Conservation (phyloP, 2,329 filamentous ascomycete genomes). For the Coniochaeta sp. region DNA sequence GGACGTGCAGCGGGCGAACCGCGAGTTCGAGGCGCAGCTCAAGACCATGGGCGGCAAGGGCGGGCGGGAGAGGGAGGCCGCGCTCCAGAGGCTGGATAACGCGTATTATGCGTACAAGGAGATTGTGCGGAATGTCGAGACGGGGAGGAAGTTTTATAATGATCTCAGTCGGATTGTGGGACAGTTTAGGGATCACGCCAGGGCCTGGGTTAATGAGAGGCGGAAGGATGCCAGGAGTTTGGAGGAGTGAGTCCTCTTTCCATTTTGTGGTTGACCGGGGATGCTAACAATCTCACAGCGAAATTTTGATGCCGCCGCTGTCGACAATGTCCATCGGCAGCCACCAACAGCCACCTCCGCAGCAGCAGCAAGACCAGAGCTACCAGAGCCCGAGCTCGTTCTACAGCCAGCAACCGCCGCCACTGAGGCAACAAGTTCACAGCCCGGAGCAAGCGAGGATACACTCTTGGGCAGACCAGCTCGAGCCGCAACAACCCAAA, state of each 20-base stretch:
- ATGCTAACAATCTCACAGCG: conserved; percentile 26
- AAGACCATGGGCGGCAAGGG: conserved; percentile 55
- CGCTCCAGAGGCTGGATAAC: conserved; percentile 80
- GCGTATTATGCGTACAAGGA: conserved; percentile 97
- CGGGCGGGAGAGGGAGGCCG: conserved; percentile 71
- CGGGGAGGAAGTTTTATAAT: conserved; percentile 93
- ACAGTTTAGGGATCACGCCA: conserved; percentile 69
- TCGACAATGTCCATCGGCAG: conserved; percentile 32
- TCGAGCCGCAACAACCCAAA: conserved; percentile 47
- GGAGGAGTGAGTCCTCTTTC: conserved; percentile 57
- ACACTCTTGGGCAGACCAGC: conserved; percentile 49
- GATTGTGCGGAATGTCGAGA: conserved; percentile 84
- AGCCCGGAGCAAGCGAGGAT: conserved; percentile 41
- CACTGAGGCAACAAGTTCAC: conserved; percentile 17
- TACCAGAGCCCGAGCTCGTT: conserved; percentile 13
- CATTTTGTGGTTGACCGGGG: too few species aligned
- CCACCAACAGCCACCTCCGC: conserved; percentile 18
- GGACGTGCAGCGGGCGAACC: conserved; percentile 68
- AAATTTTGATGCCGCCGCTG: conserved; percentile 45
- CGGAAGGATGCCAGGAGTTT: conserved; percentile 73
- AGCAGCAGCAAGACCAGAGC: conserved; percentile 9
- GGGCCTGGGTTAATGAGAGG: conserved; percentile 72
- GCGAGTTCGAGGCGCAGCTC: conserved; percentile 67
- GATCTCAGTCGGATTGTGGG: conserved; percentile 84
- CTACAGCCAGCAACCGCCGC: conserved; percentile 16